These are phyloP conservation scores for Limnomonas spitsbergensis DNA, from an alignment of 139 green algal genomes.

Conservation along the genomic window DNA sequence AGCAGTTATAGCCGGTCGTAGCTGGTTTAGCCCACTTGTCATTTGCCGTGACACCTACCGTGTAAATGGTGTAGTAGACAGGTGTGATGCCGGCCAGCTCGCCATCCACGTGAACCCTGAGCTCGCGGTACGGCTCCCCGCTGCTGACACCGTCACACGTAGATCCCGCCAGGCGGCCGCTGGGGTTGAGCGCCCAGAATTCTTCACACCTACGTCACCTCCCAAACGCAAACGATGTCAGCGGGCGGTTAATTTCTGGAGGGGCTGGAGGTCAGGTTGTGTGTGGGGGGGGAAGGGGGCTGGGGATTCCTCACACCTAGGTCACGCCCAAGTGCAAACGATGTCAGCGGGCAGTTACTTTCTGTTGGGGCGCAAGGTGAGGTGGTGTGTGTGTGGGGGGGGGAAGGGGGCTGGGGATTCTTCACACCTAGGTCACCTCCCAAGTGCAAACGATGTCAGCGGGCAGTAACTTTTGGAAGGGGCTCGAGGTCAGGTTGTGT, in stretches of 20 bases:
- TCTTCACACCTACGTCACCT: background rate
- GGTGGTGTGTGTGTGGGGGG: too few relatives aligned
- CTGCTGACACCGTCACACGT: constrained; percentile 18
- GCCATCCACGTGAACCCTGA: constrained; percentile 18
- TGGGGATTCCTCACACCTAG: too few relatives aligned
- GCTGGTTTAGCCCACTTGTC: background rate
- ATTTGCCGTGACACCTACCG: constrained; percentile 8
- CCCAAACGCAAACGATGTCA: background rate
- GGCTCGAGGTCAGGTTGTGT: too few relatives aligned
- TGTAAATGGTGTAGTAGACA: constrained; percentile 31
- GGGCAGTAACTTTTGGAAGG: too few relatives aligned
- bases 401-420: constrained; percentile 23
- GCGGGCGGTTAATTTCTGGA: too few relatives aligned
- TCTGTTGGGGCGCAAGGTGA: too few relatives aligned
- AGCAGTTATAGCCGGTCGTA: too few relatives aligned
- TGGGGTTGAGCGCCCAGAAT: constrained; percentile 29
- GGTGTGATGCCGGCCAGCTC: constrained; percentile 24
- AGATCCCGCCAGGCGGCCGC: background rate
- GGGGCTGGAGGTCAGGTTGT: too few relatives aligned
- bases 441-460: background rate
- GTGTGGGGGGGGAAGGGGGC: too few relatives aligned
- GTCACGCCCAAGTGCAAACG: too few relatives aligned
- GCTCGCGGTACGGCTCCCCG: constrained; percentile 25
- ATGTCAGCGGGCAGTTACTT: too few relatives aligned
- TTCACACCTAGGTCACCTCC: background rate